Evolutionary conservation across 1,284 basidiomycete genomes (phyloP).

Genomic region (Puccinia hordei): DNA sequence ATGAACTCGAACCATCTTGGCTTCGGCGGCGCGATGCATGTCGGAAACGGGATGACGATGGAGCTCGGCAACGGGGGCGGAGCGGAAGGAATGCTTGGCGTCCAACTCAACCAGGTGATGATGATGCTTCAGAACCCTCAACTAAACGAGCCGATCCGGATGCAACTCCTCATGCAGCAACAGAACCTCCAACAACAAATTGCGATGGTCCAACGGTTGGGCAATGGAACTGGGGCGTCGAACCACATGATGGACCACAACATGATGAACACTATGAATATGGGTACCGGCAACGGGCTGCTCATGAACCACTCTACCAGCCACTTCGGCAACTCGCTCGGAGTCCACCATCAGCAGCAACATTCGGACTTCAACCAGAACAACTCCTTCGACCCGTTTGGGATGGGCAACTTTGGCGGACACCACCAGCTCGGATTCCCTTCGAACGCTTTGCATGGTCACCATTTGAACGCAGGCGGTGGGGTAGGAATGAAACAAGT

Average conservation of each 20-base stretch:
- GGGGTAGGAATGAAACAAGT: constrained; percentile 22
- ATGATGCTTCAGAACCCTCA: constrained; percentile 72
- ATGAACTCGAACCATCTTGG: constrained; percentile 44
- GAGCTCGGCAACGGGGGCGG: constrained; percentile 17
- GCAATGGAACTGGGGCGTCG: constrained; percentile 17
- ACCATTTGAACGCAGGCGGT: constrained; percentile 27
- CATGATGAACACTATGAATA: constrained; percentile 47
- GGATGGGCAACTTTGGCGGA: not conserved
- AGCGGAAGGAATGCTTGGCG: constrained; percentile 55
- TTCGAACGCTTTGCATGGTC: not conserved
- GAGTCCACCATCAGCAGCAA: constrained; percentile 20
- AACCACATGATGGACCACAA: constrained; percentile 63
- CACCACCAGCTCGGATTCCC: constrained; percentile 33
- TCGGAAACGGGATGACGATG: constrained; percentile 21
- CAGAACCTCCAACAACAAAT: constrained; percentile 55
- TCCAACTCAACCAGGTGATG: constrained; percentile 72
- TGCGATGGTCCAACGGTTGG: constrained; percentile 52
- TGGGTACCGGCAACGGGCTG: constrained; percentile 37
- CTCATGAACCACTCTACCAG: not conserved
- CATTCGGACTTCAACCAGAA: constrained; percentile 26
- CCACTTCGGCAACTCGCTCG: constrained; percentile 36
- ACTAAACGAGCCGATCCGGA: constrained; percentile 71
- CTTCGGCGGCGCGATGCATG: constrained; percentile 39
- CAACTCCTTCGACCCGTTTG: not conserved
- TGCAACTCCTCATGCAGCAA: constrained; percentile 62